phyloP scores from a whole-genome alignment of 257 asterid genomes.

The Ballota nigra region DNA sequence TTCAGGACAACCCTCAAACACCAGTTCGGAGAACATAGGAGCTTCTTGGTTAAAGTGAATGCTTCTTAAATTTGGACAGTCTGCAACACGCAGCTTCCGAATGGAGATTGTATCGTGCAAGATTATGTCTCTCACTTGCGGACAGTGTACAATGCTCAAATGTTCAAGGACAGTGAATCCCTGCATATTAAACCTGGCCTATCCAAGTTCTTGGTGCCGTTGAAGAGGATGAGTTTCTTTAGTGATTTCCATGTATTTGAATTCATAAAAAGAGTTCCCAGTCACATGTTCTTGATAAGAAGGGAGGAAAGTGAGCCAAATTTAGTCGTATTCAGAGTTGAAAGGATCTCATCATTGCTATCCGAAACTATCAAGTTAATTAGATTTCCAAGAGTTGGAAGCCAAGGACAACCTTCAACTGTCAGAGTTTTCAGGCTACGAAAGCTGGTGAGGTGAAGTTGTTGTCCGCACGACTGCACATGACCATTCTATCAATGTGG shows the following conservation, averaged over 20 bases:
- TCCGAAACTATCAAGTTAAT: background rate
- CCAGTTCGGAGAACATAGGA: too few relatives aligned
- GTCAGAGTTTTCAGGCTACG: slow-evolving; percentile 16
- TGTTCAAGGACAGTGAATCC: slow-evolving; percentile 4
- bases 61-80: too few relatives aligned
- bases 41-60: too few relatives aligned
- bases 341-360: background rate
- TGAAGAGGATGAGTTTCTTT: slow-evolving; percentile 3
- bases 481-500: background rate
- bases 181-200: background rate
- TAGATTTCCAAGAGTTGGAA: too few relatives aligned
- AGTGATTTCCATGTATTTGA: background rate
- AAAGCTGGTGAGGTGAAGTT: background rate
- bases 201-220: too few relatives aligned
- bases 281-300: slow-evolving; percentile 4
- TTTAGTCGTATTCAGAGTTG: too few relatives aligned
- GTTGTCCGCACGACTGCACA: too few relatives aligned
- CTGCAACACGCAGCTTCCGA: too few relatives aligned
- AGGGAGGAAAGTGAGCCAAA: slow-evolving; percentile 16
- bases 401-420: slow-evolving; percentile 13
- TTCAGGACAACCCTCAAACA: too few relatives aligned
- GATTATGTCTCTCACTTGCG: too few relatives aligned
- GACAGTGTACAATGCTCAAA: slow-evolving; percentile 14
- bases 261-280: too few relatives aligned
- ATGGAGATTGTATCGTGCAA: too few relatives aligned